Conservation (phyloP, 2,329 filamentous ascomycete species). For the Blumeriella jaapii region DNA sequence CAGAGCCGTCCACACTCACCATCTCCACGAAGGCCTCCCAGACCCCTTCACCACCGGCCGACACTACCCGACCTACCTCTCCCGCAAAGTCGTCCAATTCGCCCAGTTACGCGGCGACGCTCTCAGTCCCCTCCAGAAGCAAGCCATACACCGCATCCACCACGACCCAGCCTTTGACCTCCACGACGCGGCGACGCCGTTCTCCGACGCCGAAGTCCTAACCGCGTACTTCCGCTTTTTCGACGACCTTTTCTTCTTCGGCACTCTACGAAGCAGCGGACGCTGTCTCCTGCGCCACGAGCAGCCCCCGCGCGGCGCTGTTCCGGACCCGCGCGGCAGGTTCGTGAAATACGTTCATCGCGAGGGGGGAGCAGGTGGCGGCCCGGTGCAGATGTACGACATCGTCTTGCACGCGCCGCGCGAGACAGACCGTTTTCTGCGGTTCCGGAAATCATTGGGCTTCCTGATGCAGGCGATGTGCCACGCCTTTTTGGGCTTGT, state of each 20-base stretch:
- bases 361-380: neutral
- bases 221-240: conserved; percentile 6
- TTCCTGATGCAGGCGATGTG: conserved; percentile 9
- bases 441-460: neutral
- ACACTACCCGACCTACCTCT: conserved; percentile 4
- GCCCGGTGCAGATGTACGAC: neutral
- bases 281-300: neutral
- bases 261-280: conserved; percentile 2
- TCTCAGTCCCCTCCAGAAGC: conserved; percentile 3
- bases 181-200: neutral
- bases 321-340: neutral
- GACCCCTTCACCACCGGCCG: conserved; percentile 2
- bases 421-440: neutral
- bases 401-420: neutral
- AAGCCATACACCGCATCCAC: conserved; percentile 4
- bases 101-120: conserved; percentile 1
- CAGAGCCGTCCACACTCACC: conserved; percentile 1
- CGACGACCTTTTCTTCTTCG: conserved; percentile 11
- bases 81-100: conserved; percentile 3
- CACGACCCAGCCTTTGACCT: conserved; percentile 4
- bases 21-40: neutral
- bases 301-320: neutral
- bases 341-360: neutral
- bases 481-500: conserved; percentile 5
- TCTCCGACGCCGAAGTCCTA: conserved; percentile 1